Evolutionary conservation across 768 basidiomycete species (phyloP).

Genomic region (Pisolithus albus): DNA sequence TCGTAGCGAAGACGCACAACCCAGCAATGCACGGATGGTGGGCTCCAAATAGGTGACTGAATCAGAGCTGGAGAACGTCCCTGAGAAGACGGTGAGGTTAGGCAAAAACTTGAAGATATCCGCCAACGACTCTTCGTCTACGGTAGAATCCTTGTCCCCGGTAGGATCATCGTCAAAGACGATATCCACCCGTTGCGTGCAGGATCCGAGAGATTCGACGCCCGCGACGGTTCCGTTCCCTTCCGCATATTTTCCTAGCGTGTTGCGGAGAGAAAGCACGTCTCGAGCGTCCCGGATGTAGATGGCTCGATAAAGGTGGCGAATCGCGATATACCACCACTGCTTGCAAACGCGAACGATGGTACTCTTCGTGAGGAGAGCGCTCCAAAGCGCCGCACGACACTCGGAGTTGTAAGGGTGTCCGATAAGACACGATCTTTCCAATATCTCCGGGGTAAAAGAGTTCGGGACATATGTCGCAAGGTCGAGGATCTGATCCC

Average conservation of each 20-base stretch:
- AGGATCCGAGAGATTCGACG: conserved; percentile 13
- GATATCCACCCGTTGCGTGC: conserved; percentile 20
- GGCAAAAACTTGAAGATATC: conserved; percentile 12
- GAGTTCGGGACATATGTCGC: conserved; percentile 14
- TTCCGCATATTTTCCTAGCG: conserved; percentile 7
- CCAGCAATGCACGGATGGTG: conserved; percentile 14
- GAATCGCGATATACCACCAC: conserved; percentile 22
- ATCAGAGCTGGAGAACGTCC: conserved; percentile 1
- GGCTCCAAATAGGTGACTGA: not conserved
- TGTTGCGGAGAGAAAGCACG: conserved; percentile 13
- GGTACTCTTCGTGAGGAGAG: conserved; percentile 20
- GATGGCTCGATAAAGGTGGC: conserved; percentile 19
- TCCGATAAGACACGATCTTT: conserved; percentile 7
- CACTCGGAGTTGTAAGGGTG: conserved; percentile 2
- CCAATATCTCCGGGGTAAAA: conserved; percentile 20
- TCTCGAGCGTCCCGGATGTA: conserved; percentile 14
- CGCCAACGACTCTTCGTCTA: conserved; percentile 6
- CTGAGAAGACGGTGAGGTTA: conserved; percentile 16
- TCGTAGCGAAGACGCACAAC: conserved; percentile 12
- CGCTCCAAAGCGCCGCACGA: conserved; percentile 6
- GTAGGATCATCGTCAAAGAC: conserved; percentile 11
- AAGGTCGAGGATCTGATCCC: conserved; percentile 18
- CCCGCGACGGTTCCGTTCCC: conserved; percentile 8
- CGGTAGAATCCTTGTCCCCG: not conserved
- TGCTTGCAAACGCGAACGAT: conserved; percentile 26